Evolutionary conservation across 2,329 filamentous ascomycete genomes (phyloP).

Genomic region (Periconia digitata): DNA sequence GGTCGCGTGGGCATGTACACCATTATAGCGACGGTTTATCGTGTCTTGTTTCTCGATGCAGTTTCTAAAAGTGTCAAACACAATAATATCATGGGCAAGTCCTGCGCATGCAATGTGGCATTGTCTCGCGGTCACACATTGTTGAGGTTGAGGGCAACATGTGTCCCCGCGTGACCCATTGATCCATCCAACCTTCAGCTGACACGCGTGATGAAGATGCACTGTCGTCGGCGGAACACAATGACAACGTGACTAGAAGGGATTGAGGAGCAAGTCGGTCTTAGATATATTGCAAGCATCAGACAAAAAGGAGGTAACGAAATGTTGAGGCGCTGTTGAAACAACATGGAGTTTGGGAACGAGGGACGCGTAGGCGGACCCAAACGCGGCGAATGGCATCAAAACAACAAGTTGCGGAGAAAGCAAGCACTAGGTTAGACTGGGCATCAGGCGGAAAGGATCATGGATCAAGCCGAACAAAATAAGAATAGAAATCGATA

Average conservation of each 20-base stretch:
- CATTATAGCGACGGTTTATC: too few species aligned
- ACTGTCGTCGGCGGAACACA: background rate
- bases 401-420: background rate
- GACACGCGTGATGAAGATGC: background rate
- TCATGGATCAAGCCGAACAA: background rate
- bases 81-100: background rate
- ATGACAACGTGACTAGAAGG: background rate
- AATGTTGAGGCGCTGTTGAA: constrained; percentile 23
- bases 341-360: constrained; percentile 17
- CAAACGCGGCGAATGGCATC: constrained; percentile 12
- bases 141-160: constrained; percentile 1
- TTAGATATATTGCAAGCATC: background rate
- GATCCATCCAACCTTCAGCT: constrained; percentile 5
- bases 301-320: constrained; percentile 1
- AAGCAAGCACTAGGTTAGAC: background rate
- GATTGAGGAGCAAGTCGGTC: background rate
- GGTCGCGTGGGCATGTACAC: too few species aligned
- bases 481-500: background rate
- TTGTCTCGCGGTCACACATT: background rate
- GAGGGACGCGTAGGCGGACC: constrained; percentile 13
- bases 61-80: background rate
- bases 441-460: too few species aligned
- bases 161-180: constrained; percentile 6
- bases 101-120: background rate
- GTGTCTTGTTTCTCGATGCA: background rate